These are phyloP conservation scores for Gynandropsis gynandra DNA, from an alignment of 345 rosid species.

Conservation along the genomic window DNA sequence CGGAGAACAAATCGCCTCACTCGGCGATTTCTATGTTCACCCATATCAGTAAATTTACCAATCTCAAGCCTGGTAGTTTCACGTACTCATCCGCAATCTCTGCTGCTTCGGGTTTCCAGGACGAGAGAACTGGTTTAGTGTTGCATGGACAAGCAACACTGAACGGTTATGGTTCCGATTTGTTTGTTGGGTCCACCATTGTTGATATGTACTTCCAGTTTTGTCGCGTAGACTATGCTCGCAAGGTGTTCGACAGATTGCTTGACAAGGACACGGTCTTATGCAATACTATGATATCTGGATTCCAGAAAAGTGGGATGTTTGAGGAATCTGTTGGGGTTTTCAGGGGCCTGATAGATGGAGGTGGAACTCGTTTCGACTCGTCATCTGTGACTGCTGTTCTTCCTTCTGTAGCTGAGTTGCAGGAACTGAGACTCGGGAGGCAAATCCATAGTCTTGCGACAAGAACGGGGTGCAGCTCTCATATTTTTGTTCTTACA, in stretches of 20 bases:
- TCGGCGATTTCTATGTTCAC: conserved; percentile 43
- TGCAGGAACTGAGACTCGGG: conserved; percentile 53
- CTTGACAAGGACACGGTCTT: conserved; percentile 54
- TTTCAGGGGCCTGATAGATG: conserved; percentile 41
- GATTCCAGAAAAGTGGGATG: conserved; percentile 42
- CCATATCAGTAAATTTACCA: conserved; percentile 36
- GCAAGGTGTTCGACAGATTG: conserved; percentile 58
- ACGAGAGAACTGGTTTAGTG: conserved; percentile 35
- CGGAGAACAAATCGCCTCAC: conserved; percentile 30
- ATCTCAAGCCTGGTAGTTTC: conserved; percentile 47
- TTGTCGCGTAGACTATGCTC: conserved; percentile 29
- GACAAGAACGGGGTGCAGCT: conserved; percentile 42
- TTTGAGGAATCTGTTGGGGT: conserved; percentile 40
- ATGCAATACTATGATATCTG: conserved; percentile 61
- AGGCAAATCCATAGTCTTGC: conserved; percentile 54
- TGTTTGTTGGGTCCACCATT: conserved; percentile 53
- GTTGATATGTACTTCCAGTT: conserved; percentile 51
- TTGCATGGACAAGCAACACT: conserved; percentile 46
- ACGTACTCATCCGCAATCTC: conserved; percentile 49
- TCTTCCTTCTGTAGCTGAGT: conserved; percentile 69
- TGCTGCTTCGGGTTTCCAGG: conserved; percentile 38
- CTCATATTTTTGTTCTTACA: conserved; percentile 49
- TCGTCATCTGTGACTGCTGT: conserved; percentile 44
- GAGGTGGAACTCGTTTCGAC: conserved; percentile 36
- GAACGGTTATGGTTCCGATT: conserved; percentile 50